Conservation (phyloP, 2,329 filamentous ascomycete species). For the Mariannaea elegans region DNA sequence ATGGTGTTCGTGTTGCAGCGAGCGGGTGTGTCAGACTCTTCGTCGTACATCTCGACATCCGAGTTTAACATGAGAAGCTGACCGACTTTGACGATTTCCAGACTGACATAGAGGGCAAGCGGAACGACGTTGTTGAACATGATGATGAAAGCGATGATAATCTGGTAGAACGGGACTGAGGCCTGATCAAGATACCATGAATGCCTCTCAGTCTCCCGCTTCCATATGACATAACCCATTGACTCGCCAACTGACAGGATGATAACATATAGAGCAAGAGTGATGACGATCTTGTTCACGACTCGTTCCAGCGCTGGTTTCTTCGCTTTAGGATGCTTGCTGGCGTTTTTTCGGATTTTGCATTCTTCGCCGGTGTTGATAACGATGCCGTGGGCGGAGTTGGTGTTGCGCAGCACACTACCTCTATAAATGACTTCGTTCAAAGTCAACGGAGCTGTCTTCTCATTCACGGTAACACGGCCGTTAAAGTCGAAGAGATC, state of each 20-base stretch:
- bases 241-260: constrained; percentile 83
- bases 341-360: constrained; percentile 92
- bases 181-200: constrained; percentile 81
- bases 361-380: constrained; percentile 92
- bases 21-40: constrained; percentile 83
- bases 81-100: constrained; percentile 86
- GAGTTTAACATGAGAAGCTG: constrained; percentile 80
- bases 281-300: constrained; percentile 83
- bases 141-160: constrained; percentile 90
- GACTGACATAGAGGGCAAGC: constrained; percentile 86
- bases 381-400: constrained; percentile 76
- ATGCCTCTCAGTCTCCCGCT: constrained; percentile 67
- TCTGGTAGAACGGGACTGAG: constrained; percentile 78
- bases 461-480: constrained; percentile 65
- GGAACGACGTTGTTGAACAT: constrained; percentile 98
- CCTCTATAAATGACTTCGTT: constrained; percentile 88
- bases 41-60: constrained; percentile 92
- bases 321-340: constrained; percentile 86
- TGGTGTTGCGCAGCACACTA: constrained; percentile 84
- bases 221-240: constrained; percentile 84
- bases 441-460: constrained; percentile 76
- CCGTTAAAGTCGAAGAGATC: constrained; percentile 82
- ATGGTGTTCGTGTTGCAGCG: constrained; percentile 94
- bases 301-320: constrained; percentile 78
- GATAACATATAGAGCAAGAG: constrained; percentile 82